A percentile compares a stretch with the other conserved stretches of the same genome.
Evolutionary conservation across 1,139 yeast genomes (phyloP).

Genomic region (Suhomyces yuchorum): DNA sequence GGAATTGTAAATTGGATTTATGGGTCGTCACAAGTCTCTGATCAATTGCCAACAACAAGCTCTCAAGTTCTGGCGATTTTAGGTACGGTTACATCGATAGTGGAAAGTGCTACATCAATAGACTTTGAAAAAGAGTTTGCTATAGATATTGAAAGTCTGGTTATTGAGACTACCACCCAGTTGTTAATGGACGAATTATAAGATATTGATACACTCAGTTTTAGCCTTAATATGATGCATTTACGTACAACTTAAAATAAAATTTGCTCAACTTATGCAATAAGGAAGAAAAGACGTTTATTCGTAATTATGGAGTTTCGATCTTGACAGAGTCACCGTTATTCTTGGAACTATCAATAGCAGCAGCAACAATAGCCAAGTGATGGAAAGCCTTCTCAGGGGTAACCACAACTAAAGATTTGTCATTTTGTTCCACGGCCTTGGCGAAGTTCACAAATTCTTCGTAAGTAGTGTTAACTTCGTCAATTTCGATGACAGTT

Average conservation of each 20-base stretch:
- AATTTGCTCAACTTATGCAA: too few relatives aligned
- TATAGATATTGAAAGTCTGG: slow-evolving; percentile 14
- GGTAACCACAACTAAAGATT: slow-evolving; percentile 54
- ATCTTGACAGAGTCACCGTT: slow-evolving; percentile 63
- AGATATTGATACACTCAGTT: too few relatives aligned
- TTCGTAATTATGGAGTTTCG: slow-evolving; percentile 22
- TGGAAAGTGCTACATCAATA: slow-evolving; percentile 2
- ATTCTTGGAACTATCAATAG: slow-evolving; percentile 65
- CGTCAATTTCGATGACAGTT: slow-evolving; percentile 56
- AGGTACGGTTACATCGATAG: neutral
- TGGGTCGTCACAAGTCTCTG: neutral
- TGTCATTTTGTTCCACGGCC: slow-evolving; percentile 67
- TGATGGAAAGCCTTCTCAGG: slow-evolving; percentile 88
- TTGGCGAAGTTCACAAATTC: slow-evolving; percentile 78
- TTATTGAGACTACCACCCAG: slow-evolving; percentile 10
- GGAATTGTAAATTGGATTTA: slow-evolving; percentile 34
- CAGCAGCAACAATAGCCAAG: slow-evolving; percentile 85
- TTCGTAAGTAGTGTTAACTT: slow-evolving; percentile 50
- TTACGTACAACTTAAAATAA: too few relatives aligned
- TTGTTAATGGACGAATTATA: slow-evolving; percentile 17
- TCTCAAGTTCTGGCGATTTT: neutral
- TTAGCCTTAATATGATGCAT: neutral
- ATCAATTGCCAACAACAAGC: neutral
- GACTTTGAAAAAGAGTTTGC: slow-evolving; percentile 17
- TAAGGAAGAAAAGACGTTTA: neutral